Percentiles rank a stretch among this genome's conserved stretches.
These are phyloP conservation scores for Eucalyptus regnans DNA, from an alignment of 345 rosid genomes.

Conservation along the genomic window DNA sequence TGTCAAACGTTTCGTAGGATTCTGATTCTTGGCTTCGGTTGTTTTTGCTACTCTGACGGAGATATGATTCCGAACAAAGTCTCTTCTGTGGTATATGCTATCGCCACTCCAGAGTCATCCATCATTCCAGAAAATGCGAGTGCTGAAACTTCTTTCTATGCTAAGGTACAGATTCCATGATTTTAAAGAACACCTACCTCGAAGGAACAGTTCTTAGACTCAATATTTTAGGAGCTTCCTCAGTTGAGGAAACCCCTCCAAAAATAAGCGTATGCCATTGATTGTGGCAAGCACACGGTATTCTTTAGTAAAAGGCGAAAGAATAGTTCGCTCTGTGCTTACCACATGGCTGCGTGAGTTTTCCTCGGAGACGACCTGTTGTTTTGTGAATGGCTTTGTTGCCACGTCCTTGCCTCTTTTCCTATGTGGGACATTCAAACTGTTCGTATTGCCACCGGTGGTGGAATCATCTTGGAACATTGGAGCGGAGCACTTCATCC, in stretches of 20 bases:
- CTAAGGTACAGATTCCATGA: neutral
- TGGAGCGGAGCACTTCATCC: neutral
- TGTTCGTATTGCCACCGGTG: neutral
- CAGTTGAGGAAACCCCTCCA: neutral
- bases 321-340: conserved; percentile 34
- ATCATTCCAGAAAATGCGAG: neutral
- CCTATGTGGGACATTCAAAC: neutral
- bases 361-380: fast-evolving
- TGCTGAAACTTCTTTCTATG: neutral
- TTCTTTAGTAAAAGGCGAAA: conserved; percentile 43
- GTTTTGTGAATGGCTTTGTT: neutral
- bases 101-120: neutral
- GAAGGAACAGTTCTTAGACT: neutral
- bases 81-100: no score
- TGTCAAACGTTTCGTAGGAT: no score
- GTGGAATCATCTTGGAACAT: neutral
- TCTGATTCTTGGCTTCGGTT: no score
- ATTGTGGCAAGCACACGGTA: conserved; percentile 17
- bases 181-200: no score
- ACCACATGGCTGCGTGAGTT: neutral
- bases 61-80: no score
- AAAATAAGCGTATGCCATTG: conserved; percentile 10
- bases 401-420: neutral
- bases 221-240: neutral
- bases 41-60: no score